Conservation (phyloP, 1,284 basidiomycete species). For the Puccinia polysora region DNA sequence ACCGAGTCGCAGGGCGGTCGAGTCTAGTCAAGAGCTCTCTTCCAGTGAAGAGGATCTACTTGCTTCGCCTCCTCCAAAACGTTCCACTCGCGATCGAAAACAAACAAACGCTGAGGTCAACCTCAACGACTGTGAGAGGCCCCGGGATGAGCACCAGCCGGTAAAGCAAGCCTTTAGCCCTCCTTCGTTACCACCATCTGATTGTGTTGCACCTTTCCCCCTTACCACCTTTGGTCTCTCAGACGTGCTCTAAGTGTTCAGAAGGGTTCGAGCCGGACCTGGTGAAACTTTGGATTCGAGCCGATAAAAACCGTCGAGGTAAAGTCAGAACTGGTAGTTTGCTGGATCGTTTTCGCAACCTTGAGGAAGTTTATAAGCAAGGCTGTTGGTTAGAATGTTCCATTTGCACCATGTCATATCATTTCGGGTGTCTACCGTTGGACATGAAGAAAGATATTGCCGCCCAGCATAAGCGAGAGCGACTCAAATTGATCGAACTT, state of each 20-base stretch:
- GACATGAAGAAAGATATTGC: slow-evolving; percentile 42
- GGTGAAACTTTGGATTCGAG: slow-evolving; percentile 19
- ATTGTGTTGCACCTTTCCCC: background rate
- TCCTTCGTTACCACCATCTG: background rate
- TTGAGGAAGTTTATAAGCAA: slow-evolving; percentile 40
- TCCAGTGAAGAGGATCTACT: slow-evolving; percentile 6
- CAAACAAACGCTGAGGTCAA: slow-evolving; percentile 13
- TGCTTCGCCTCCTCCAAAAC: background rate
- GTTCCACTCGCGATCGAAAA: slow-evolving; percentile 1
- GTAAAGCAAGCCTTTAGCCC: background rate
- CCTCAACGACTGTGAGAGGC: slow-evolving; percentile 10
- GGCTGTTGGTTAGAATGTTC: slow-evolving; percentile 43
- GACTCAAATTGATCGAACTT: slow-evolving; percentile 1
- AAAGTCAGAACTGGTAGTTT: slow-evolving; percentile 27
- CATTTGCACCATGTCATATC: slow-evolving; percentile 35
- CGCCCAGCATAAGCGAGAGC: slow-evolving; percentile 29
- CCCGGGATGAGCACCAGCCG: slow-evolving; percentile 32
- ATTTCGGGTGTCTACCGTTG: slow-evolving; percentile 41
- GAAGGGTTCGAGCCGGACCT: slow-evolving; percentile 32
- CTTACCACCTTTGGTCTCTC: background rate
- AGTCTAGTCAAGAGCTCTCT: slow-evolving; percentile 10
- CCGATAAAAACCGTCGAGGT: slow-evolving; percentile 22
- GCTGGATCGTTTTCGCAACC: slow-evolving; percentile 25
- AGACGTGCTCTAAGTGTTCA: slow-evolving; percentile 41
- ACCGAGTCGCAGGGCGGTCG: slow-evolving; percentile 3